phyloP scores from a whole-genome alignment of 257 asterid genomes.

The Forsythia viridissima region DNA sequence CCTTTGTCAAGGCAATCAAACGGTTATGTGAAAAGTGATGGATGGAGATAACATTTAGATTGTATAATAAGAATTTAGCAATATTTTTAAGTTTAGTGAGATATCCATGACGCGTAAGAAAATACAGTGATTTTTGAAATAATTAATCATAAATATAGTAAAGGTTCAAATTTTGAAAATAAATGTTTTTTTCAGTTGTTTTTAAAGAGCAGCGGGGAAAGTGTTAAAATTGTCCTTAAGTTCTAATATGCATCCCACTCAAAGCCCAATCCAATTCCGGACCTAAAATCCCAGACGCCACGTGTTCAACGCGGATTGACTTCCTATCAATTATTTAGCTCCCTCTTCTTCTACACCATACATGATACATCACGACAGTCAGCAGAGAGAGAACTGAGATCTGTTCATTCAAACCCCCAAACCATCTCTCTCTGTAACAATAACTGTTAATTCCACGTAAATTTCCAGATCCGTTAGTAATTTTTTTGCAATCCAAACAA shows the following conservation, averaged over 20 bases:
- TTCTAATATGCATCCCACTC: background rate
- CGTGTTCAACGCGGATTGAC: background rate
- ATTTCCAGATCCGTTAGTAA: slow-evolving; percentile 13
- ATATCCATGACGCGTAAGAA: too few relatives aligned
- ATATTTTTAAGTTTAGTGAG: too few relatives aligned
- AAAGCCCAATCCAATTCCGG: background rate
- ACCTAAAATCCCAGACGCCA: background rate
- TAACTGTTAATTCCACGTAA: background rate
- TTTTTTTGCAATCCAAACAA: background rate
- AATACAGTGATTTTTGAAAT: too few relatives aligned
- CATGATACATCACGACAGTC: background rate
- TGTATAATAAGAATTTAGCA: too few relatives aligned
- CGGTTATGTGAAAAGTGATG: too few relatives aligned
- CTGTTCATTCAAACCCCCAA: slow-evolving; percentile 4
- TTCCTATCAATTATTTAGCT: background rate
- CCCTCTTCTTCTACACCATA: background rate
- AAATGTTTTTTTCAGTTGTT: too few relatives aligned
- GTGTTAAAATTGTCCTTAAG: too few relatives aligned
- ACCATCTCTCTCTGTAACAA: background rate
- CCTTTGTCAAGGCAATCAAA: too few relatives aligned
- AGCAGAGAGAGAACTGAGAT: slow-evolving; percentile 4
- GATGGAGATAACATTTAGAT: too few relatives aligned
- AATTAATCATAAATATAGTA: too few relatives aligned
- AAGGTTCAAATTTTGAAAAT: too few relatives aligned
- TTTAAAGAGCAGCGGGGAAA: too few relatives aligned